phyloP scores from a whole-genome alignment of 805 yeast species.

The Hanseniaspora osmophila region DNA sequence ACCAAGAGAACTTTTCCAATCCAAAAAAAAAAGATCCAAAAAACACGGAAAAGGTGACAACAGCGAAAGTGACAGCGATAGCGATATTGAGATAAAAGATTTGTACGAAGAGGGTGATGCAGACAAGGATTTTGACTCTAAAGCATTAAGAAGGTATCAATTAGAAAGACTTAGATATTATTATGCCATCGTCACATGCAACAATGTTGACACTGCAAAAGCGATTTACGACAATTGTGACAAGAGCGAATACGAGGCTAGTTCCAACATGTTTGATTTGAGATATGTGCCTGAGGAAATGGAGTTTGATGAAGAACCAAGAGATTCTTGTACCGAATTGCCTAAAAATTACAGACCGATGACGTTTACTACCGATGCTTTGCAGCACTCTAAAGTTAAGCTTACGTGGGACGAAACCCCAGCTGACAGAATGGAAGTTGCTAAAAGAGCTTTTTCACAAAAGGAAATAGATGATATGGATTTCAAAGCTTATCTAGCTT shows the following conservation, averaged over 20 bases:
- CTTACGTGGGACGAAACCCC: slow-evolving; percentile 99
- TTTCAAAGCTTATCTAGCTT: slow-evolving; percentile 81
- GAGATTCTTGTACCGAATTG: slow-evolving; percentile 56
- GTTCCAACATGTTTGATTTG: slow-evolving; percentile 86
- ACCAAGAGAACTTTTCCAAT: slow-evolving; percentile 63
- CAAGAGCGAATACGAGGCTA: slow-evolving; percentile 89
- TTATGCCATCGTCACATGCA: slow-evolving; percentile 83
- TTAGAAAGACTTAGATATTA: slow-evolving; percentile 83
- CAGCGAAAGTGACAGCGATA: slow-evolving; percentile 30
- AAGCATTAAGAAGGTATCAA: slow-evolving; percentile 77
- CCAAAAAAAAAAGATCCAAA: slow-evolving; percentile 25
- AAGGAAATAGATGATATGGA: slow-evolving; percentile 85
- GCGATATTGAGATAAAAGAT: slow-evolving; percentile 51
- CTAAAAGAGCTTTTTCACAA: slow-evolving; percentile 72
- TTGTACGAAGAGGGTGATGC: slow-evolving; percentile 72
- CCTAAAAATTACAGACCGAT: slow-evolving; percentile 72
- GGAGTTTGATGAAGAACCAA: slow-evolving; percentile 59
- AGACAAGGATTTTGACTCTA: slow-evolving; percentile 70
- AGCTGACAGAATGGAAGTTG: slow-evolving; percentile 61
- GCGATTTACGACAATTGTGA: slow-evolving; percentile 76
- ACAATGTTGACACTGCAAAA: slow-evolving; percentile 54
- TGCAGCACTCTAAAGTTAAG: slow-evolving; percentile 91
- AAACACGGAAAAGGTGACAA: slow-evolving; percentile 20
- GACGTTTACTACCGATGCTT: slow-evolving; percentile 80
- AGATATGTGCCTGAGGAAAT: slow-evolving; percentile 88